These are phyloP conservation scores for Hypoxylon perforatum DNA, from an alignment of 495 filamentous ascomycete species.

Conservation along the genomic window DNA sequence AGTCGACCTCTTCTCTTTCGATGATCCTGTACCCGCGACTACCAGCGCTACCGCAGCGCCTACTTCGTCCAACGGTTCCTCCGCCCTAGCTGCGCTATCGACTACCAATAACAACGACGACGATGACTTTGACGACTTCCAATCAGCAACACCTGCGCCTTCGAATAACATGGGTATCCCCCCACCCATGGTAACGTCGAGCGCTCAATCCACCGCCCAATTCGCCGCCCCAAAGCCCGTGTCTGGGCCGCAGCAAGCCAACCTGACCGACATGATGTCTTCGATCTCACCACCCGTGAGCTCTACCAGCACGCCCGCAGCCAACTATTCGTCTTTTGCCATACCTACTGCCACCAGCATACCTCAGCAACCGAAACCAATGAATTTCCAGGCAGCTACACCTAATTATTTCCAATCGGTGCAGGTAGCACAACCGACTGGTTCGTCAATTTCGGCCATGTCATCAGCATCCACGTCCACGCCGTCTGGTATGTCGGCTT, in stretches of 20 bases:
- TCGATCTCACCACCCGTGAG: conserved; percentile 79
- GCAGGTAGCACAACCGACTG: conserved; percentile 54
- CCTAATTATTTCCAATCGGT: conserved; percentile 98
- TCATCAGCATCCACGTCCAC: conserved; percentile 41
- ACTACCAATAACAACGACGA: conserved; percentile 68
- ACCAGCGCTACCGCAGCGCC: conserved; percentile 61
- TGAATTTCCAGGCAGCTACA: conserved; percentile 75
- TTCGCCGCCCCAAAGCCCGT: conserved; percentile 86
- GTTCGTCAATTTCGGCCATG: conserved; percentile 42
- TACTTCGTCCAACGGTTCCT: conserved; percentile 55
- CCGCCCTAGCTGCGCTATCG: conserved; percentile 66
- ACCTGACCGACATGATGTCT: conserved; percentile 82
- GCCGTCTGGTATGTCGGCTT: conserved; percentile 46
- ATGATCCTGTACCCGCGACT: conserved; percentile 68
- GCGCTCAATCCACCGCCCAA: conserved; percentile 72
- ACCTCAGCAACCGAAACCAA: conserved; percentile 65
- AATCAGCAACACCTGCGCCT: conserved; percentile 79
- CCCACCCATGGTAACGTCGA: conserved; percentile 70
- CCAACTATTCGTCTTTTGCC: conserved; percentile 65
- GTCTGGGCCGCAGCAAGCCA: conserved; percentile 79
- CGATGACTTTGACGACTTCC: conserved; percentile 98
- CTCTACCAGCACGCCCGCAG: conserved; percentile 64
- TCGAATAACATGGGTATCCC: conserved; percentile 59
- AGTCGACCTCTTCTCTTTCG: conserved; percentile 89
- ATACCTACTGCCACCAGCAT: conserved; percentile 58